These are phyloP conservation scores for Hypoxylon sp. DNA, from an alignment of 2,329 filamentous ascomycete genomes.

Conservation along the genomic window DNA sequence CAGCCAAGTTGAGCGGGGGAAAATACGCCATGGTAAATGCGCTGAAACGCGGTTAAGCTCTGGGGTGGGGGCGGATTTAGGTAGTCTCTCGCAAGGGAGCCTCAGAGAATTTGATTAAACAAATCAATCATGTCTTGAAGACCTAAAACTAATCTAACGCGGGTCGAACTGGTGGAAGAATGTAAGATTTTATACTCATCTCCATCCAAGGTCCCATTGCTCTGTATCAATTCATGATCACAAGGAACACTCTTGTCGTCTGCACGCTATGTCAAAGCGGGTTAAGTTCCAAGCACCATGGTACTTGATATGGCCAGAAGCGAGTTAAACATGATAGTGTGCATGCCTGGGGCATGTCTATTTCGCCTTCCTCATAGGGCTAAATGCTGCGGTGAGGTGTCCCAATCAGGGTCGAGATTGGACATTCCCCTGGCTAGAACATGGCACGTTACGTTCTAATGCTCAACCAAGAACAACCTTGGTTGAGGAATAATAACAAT, in stretches of 20 bases:
- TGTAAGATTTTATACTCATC: constrained; percentile 3
- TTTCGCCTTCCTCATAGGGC: constrained; percentile 35
- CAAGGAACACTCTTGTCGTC: neutral
- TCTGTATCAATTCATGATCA: neutral
- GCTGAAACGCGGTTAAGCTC: neutral
- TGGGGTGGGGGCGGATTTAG: constrained; percentile 9
- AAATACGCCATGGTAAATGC: constrained; percentile 22
- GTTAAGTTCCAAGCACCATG: constrained; percentile 2
- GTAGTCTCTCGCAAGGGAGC: neutral
- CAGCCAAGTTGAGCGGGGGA: neutral
- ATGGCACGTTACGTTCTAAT: constrained; percentile 17
- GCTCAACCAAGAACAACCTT: no score
- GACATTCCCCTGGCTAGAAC: neutral
- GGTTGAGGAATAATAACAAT: no score
- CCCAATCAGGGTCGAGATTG: constrained; percentile 1
- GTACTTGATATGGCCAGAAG: neutral
- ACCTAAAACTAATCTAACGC: neutral
- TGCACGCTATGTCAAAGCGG: neutral
- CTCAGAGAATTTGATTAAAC: neutral
- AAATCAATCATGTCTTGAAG: neutral
- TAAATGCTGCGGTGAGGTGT: constrained; percentile 23
- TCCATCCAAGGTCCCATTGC: neutral
- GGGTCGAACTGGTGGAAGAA: neutral
- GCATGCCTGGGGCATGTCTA: constrained; percentile 1
- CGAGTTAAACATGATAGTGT: constrained; percentile 8